Evolutionary conservation across 495 filamentous ascomycete genomes (phyloP).

Genomic region (Trichodelitschia bisporula): DNA sequence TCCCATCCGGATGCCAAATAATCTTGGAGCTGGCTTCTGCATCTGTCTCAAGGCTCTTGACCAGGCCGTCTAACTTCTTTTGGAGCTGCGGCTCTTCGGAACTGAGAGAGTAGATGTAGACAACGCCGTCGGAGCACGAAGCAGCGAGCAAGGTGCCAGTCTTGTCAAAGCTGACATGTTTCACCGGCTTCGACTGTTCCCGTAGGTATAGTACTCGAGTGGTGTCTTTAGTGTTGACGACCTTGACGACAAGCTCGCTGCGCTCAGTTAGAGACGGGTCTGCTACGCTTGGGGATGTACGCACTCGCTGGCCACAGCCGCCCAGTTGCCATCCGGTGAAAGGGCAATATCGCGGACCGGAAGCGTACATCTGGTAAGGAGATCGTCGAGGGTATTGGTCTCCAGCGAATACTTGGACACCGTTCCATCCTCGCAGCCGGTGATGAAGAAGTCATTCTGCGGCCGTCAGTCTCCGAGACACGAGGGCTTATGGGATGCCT

Average conservation of each 20-base stretch:
- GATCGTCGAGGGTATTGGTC: slow-evolving; percentile 49
- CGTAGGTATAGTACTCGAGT: slow-evolving; percentile 45
- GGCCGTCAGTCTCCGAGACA: slow-evolving; percentile 4
- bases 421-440: slow-evolving; percentile 79
- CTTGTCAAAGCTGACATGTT: slow-evolving; percentile 75
- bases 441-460: slow-evolving; percentile 63
- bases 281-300: slow-evolving; percentile 4
- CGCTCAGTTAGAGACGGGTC: slow-evolving; percentile 1
- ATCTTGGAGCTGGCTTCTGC: slow-evolving; percentile 50
- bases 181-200: slow-evolving; percentile 60
- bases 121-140: slow-evolving; percentile 63
- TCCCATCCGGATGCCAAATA: slow-evolving; percentile 85
- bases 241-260: slow-evolving; percentile 65
- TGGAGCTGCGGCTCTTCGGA: slow-evolving; percentile 60
- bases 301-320: slow-evolving; percentile 82
- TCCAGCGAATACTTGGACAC: slow-evolving; percentile 66
- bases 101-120: slow-evolving; percentile 72
- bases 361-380: slow-evolving; percentile 58
- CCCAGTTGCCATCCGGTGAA: slow-evolving; percentile 66
- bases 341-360: slow-evolving; percentile 69
- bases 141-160: slow-evolving; percentile 52
- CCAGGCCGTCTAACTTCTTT: slow-evolving; percentile 64
- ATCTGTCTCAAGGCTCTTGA: slow-evolving; percentile 52
- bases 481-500: slow-evolving; percentile 9
- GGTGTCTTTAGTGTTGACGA: slow-evolving; percentile 63